A percentile compares a stretch with the other conserved stretches of the same genome.
These are phyloP conservation scores for Marchantia paleacea DNA, from an alignment of 225 moss, liverwort and hornwort genomes.

Conservation along the genomic window DNA sequence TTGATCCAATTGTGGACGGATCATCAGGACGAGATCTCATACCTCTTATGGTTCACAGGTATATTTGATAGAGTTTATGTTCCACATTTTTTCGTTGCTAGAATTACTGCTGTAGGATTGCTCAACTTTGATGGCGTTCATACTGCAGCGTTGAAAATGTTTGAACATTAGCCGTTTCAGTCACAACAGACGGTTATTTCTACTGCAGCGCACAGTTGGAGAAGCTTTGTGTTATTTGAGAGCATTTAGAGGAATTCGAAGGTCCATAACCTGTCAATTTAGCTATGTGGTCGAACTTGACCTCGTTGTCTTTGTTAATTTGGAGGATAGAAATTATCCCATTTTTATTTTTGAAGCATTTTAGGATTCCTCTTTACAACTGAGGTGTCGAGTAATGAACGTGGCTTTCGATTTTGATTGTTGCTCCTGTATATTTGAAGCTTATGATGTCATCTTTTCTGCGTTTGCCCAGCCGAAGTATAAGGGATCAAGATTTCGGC, in stretches of 20 bases:
- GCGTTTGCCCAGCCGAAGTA: slow-evolving; percentile 50
- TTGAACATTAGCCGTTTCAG: neutral
- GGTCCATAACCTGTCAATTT: neutral
- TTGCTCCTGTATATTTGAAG: neutral
- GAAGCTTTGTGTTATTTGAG: neutral
- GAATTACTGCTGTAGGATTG: neutral
- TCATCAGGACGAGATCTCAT: slow-evolving; percentile 74
- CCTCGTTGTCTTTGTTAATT: neutral
- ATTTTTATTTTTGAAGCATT: too few relatives aligned
- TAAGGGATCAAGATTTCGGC: slow-evolving; percentile 74
- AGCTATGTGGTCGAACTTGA: neutral
- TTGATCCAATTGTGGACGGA: slow-evolving; percentile 72
- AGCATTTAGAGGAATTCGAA: neutral
- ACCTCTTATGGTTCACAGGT: slow-evolving; percentile 87
- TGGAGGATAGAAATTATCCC: too few relatives aligned
- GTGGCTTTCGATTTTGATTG: too few relatives aligned
- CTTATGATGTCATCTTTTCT: neutral
- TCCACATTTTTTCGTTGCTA: neutral
- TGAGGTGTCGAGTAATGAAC: too few relatives aligned
- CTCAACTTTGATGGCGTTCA: neutral
- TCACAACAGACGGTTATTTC: neutral
- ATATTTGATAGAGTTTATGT: neutral
- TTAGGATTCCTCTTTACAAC: too few relatives aligned
- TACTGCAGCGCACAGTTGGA: neutral
- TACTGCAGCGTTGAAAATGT: too few relatives aligned